Base-by-base conservation (phyloP, 345 rosid genomes). In the Ceriops zippeliana region DNA sequence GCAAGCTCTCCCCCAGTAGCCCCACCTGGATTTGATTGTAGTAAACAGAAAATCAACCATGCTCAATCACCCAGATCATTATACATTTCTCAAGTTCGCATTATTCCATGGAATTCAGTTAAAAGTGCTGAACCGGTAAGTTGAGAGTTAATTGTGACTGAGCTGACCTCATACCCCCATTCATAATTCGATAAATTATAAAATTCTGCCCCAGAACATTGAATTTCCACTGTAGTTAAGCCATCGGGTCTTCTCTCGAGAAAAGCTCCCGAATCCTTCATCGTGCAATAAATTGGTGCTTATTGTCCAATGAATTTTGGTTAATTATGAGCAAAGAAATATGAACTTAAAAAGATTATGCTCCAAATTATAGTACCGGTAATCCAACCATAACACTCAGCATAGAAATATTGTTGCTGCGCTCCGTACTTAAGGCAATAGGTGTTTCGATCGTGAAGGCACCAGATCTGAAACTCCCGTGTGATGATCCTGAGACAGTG, bases 321-420 rank as follows among this genome's bases (percentile, higher is more conserved):
- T 42, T 42, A 42, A 42, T 42, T 11, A 11, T 13, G 49, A 42
- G 49, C 49, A 42, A 0, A 42, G 49, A 42, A 42, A 13, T 16
- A 38, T 5, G 46, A 42, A 42, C 49, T 42, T 42, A 42, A 42
- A 11, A 42, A 42, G 49, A 42, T 42, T 24, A 5, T 22, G 30
- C 24, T 54, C 11, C 1, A 54, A 54, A 54, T 54, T 21, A 63
- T 49, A 1, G 24, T 76, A 71, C 79, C 75, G 59, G 68, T 5
- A 76, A 35, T 34, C 79, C 79, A 62, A 71, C 79, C 75, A 76
- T 76, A 56, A 67, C 75, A 26, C 79, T 76, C 52, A 76, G 72
- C 26, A 76, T 58, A 47, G 79, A 76, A 46, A 76, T 62, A 57
- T 62, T 70, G 68, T 21, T 61, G 7, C 21, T 51, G 9, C 19